These are phyloP conservation scores for Beauveria varroae DNA, from an alignment of 2,329 filamentous ascomycete species.

Conservation along the genomic window DNA sequence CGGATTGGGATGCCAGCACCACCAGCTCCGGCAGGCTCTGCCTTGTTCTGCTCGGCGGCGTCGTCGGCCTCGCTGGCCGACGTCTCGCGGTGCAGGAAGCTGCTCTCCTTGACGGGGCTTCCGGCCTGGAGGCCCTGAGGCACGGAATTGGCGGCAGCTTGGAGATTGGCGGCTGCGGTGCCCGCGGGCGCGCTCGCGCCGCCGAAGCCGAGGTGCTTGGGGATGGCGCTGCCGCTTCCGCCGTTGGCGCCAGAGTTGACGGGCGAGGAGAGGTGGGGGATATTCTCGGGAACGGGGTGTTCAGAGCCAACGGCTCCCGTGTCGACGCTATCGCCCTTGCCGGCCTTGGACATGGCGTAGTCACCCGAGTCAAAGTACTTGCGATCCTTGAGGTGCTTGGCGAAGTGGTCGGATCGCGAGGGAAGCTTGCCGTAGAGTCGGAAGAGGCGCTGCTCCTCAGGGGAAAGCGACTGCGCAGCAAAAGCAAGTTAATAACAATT, in stretches of 20 bases:
- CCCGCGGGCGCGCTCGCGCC: constrained; percentile 24
- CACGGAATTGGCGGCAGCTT: constrained; percentile 13
- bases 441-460: constrained; percentile 94
- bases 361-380: constrained; percentile 98
- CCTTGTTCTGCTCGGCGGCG: background rate
- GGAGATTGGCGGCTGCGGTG: constrained; percentile 5
- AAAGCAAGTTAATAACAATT: background rate
- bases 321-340: constrained; percentile 90
- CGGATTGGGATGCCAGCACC: constrained; percentile 50
- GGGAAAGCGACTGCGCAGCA: constrained; percentile 67
- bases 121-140: constrained; percentile 47
- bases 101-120: constrained; percentile 86
- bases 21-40: constrained; percentile 1
- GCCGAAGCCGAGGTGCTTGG: constrained; percentile 25
- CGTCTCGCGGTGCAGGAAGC: constrained; percentile 76
- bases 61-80: constrained; percentile 43
- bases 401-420: constrained; percentile 89
- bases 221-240: constrained; percentile 21
- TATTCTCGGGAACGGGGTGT: constrained; percentile 91
- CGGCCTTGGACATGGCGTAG: constrained; percentile 93
- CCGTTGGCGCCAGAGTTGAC: constrained; percentile 31
- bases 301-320: constrained; percentile 90
- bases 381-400: constrained; percentile 98
- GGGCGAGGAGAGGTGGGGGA: constrained; percentile 76
- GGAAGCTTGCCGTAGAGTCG: constrained; percentile 96